Evolutionary conservation across 768 basidiomycete species (phyloP), one percentile per base, ranked within the genome.

Genomic region (Jaapia argillacea): DNA sequence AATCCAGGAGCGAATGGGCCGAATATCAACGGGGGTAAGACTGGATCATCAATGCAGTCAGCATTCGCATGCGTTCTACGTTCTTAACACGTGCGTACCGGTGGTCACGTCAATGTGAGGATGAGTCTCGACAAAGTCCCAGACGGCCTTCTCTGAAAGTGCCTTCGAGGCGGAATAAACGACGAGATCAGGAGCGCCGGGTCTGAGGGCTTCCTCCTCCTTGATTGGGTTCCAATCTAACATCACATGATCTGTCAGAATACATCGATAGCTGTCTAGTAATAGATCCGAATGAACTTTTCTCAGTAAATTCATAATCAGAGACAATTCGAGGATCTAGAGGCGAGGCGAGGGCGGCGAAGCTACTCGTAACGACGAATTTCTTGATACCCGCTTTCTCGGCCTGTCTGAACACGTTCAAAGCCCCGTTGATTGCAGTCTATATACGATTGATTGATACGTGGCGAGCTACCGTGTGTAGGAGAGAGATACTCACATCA

Each of bases 101-200:
- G 67, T 65, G 7, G 63, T 57, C 37, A 70, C 43, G 27, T 68
- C 63, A 28, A 67, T 47, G 35, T 61, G 50, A 16, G 64, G 61
- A 40, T 67, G 60, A 27, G 52, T 41, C 16, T 60, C 60, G 2
- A 59, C 67, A 45, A 59, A 67, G 14, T 61, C 54, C 67, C 68
- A 68, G 1, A 62, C 58, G 1, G 60, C 63, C 14, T 52, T 52
- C 51, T 71, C 69, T 0, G 67, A 62, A 3, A 68, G 48, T n/a
- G 43, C 51, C 40, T 59, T 54, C 31, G 43, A 37, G 4, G 44
- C 37, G 5, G 37, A 24, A 35, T 53, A 51, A 2, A 45, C 48
- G 31, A 41, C 10, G 10, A 33, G 10, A 10, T 10, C 10, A 33
- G 10, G 10, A 16, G 31, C 10, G 31, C 16, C 16, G 10, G 31